Evolutionary conservation across 106 monocot species (phyloP).

Genomic region (Dendrobium catenatum): DNA sequence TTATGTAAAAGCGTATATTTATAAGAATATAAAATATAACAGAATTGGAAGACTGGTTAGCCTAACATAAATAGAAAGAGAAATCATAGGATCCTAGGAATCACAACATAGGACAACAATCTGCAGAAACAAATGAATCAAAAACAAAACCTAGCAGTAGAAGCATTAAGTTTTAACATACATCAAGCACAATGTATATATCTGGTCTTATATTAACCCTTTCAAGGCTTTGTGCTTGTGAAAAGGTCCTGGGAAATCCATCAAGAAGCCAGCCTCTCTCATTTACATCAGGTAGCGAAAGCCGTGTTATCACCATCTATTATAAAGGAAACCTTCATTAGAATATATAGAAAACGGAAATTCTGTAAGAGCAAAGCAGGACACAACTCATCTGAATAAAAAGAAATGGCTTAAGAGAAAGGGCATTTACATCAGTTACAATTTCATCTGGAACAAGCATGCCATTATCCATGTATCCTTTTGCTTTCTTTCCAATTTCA

Average conservation of each 20-base stretch:
- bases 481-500: constrained; percentile 84
- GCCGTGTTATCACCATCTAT: constrained; percentile 67
- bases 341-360: neutral
- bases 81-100: neutral
- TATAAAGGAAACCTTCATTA: constrained; percentile 3
- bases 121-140: constrained; percentile 5
- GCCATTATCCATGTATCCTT: constrained; percentile 86
- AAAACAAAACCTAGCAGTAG: neutral
- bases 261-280: constrained; percentile 92
- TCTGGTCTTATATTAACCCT: constrained; percentile 66
- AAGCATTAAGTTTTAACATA: constrained; percentile 19
- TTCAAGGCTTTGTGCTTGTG: constrained; percentile 78
- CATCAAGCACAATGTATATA: constrained; percentile 73
- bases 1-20: too few species aligned
- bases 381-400: neutral
- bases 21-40: too few species aligned
- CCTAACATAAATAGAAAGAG: neutral
- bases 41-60: too few species aligned
- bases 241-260: constrained; percentile 81
- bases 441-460: constrained; percentile 83
- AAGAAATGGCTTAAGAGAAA: neutral
- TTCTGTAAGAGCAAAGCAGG: neutral
- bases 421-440: constrained; percentile 59
- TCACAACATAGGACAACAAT: neutral
- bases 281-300: constrained; percentile 61